phyloP scores from a whole-genome alignment of 306 rosid species.

The Inga oerstediana region DNA sequence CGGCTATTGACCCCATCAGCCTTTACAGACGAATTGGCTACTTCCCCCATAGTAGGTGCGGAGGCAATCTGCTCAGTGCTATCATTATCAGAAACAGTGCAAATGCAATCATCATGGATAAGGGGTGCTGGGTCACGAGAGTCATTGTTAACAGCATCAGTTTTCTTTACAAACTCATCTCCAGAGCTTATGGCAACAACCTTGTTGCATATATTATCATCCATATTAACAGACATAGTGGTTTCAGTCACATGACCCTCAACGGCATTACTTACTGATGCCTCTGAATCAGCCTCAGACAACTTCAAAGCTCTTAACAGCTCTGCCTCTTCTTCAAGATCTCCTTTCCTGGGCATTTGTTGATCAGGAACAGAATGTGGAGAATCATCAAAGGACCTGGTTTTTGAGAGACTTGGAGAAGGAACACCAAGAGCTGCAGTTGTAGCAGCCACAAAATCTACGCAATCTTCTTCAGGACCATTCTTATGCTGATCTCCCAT shows the following conservation, averaged over 20 bases:
- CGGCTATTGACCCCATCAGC: slow-evolving; percentile 34
- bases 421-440: slow-evolving; percentile 97
- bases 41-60: slow-evolving; percentile 40
- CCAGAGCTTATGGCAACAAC: slow-evolving; percentile 44
- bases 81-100: slow-evolving; percentile 43
- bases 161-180: slow-evolving; percentile 48
- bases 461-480: slow-evolving; percentile 76
- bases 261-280: slow-evolving; percentile 46
- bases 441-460: slow-evolving; percentile 98
- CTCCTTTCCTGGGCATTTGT: slow-evolving; percentile 67
- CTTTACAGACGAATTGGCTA: slow-evolving; percentile 40
- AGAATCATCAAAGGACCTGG: slow-evolving; percentile 80
- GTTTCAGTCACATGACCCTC: slow-evolving; percentile 34
- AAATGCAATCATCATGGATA: slow-evolving; percentile 42
- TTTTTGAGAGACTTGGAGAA: slow-evolving; percentile 83
- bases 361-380: slow-evolving; percentile 60
- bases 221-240: slow-evolving; percentile 41
- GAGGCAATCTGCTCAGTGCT: slow-evolving; percentile 42
- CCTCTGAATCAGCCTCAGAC: slow-evolving; percentile 54
- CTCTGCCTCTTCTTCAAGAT: slow-evolving; percentile 88
- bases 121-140: slow-evolving; percentile 45
- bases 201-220: slow-evolving; percentile 34
- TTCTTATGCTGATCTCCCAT: slow-evolving; percentile 48
- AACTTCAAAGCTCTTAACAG: slow-evolving; percentile 69
- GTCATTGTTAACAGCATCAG: slow-evolving; percentile 40